Evolutionary conservation across 73 alveolate genomes (phyloP), one percentile per base, ranked within the genome.

Genomic region (Effrenium voratum): DNA sequence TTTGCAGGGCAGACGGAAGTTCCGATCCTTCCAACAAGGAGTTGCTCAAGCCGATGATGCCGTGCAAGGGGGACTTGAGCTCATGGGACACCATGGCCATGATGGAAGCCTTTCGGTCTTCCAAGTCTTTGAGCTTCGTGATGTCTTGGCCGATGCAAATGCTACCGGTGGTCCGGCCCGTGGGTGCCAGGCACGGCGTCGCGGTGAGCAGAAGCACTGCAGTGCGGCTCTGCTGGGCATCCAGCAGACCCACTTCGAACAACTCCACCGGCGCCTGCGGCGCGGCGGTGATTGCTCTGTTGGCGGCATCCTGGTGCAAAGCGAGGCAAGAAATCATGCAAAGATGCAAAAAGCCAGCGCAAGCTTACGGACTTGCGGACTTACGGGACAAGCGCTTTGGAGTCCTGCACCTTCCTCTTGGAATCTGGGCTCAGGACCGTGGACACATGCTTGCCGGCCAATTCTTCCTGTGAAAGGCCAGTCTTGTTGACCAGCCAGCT

Each of bases 141-240:
- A 87, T 63, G 49, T 87, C 95, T 66, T 87, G 95, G 41, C 95
- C 95, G 70, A 87, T 66, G 84, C 95, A 87, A n/a, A 87, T 66
- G 50, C 49, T 36, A 10, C 95, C 95, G 47, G 10, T 36, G 47
- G 59, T 86, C 84, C 60, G 83, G 47, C 95, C 95, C 43, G 70
- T 30, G n/a, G 60, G 26, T n/a, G 95, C 40, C 90, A 79, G n/a
- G 6, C 68, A 10, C 52, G 66, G 90, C 28, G 90, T 79, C 43
- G 40, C 90, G 6, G 90, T 79, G 45, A 79, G 19, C 66, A 79
- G 43, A 30, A 79, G 68, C 19, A 66, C 46, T 26, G 90, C 90
- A 41, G 5, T 13, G 40, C 44, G 15, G 30, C 28, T 79, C 46
- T 79, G 68, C 66, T 5, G 28, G 34, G 22, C 50, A n/a, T 79